These are phyloP conservation scores for Stephanodiscus minutulus DNA, from an alignment of 108 stramenopile species.

Conservation along the genomic window DNA sequence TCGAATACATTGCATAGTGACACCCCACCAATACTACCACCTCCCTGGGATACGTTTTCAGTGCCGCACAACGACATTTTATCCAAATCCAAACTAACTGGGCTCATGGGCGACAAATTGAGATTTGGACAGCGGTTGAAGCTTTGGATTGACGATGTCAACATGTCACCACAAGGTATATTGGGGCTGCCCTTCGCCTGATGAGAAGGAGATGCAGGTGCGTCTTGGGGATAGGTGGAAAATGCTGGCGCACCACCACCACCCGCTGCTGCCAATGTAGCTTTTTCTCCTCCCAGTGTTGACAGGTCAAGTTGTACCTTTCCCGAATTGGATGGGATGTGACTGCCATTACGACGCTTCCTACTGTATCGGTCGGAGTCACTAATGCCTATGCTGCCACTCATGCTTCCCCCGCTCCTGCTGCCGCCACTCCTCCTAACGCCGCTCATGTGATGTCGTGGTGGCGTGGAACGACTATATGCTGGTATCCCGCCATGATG, in stretches of 20 bases:
- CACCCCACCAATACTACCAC: constrained; percentile 44
- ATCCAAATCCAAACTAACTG: constrained; percentile 34
- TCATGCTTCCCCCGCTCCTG: constrained; percentile 3
- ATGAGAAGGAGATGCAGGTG: not conserved
- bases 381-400: not conserved
- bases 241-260: constrained; percentile 7
- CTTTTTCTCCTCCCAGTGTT: not conserved
- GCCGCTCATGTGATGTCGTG: constrained; percentile 1
- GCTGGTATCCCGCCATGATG: constrained; percentile 15
- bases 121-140: not conserved
- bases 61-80: constrained; percentile 46
- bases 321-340: constrained; percentile 41
- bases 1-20: constrained; percentile 64
- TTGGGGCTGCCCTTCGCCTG: not conserved
- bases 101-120: constrained; percentile 1
- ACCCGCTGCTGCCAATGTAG: not conserved
- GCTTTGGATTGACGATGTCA: not conserved
- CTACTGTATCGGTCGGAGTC: constrained; percentile 16
- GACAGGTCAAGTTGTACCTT: constrained; percentile 43
- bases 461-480: constrained; percentile 4
- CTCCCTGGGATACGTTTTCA: constrained; percentile 38
- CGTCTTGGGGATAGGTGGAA: not conserved
- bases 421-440: too few relatives aligned
- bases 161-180: constrained; percentile 2
- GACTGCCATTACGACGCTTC: constrained; percentile 19